Conservation (phyloP, 1,284 basidiomycete species). For the Jaminaea rosea region DNA sequence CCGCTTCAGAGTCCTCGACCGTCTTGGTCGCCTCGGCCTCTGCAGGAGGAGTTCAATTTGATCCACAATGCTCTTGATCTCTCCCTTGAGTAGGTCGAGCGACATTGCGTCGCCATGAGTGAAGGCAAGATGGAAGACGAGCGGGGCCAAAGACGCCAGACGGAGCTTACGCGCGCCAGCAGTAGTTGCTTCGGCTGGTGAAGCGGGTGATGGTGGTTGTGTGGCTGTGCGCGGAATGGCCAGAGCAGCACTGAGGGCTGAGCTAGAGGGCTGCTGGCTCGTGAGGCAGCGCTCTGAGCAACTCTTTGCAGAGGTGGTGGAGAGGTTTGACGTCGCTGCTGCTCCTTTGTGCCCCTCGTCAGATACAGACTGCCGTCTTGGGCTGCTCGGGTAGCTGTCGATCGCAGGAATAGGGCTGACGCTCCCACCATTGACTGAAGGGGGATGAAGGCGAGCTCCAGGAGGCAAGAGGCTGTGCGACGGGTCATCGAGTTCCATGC, state of each 20-base stretch:
- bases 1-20: too few species aligned
- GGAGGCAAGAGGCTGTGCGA: neutral
- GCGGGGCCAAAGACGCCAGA: conserved; percentile 15
- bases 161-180: conserved; percentile 14
- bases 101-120: conserved; percentile 7
- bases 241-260: neutral
- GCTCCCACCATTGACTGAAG: too few species aligned
- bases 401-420: neutral
- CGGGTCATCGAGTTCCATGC: neutral
- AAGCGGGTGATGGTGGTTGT: neutral
- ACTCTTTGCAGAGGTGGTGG: neutral
- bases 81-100: conserved; percentile 9
- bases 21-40: too few species aligned
- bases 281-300: too few species aligned
- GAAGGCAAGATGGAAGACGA: conserved; percentile 21
- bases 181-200: neutral
- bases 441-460: neutral
- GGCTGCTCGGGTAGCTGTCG: neutral
- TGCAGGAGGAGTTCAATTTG: conserved; percentile 4
- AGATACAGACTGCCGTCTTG: too few species aligned
- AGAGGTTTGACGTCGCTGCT: neutral
- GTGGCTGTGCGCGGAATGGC: too few species aligned
- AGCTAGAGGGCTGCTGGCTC: neutral
- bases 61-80: conserved; percentile 3
- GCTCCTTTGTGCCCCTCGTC: too few species aligned